Base-by-base conservation (phyloP, 345 rosid species). In the Acer yangbiense region DNA sequence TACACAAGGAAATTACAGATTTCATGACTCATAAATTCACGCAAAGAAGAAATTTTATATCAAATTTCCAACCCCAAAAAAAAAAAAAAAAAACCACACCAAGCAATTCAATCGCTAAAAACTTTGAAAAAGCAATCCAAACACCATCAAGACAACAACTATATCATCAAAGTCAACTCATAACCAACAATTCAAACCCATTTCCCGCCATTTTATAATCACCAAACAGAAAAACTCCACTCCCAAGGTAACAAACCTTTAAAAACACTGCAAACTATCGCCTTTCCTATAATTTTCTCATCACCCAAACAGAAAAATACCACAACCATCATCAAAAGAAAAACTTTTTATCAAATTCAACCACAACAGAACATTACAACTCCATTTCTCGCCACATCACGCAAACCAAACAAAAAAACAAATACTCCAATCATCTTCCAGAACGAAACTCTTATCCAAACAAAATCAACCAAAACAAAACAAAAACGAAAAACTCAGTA, bases 201-300 rank as follows among this genome's bases (percentile, higher is more conserved):
- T 65, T 64, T 64, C 50, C 64, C 68, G 25, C 44, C 68, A 73
- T 25, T 58, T 58, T 50, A 13, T 48, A 48, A 48, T 50, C 55
- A 50, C 55, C 55, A 2, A 50, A 12, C 10, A 44, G 12, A 9
- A 44, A 44, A 44, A 44, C 48, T 44, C 10, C 48, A 44, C 9
- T 44, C 48, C 48, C 48, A 44, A 13, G 55, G 17, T 50, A 50
- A 50, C 18, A 13, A 13, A 50, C 17, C 0, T 6, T 12, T 50
- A 3, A 12, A 50, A 50, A 12, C 17, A 2, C 17, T 6, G 6
- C 55, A 50, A 50, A 13, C 55, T 50, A 50, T 50, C 6, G 17
- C 55, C 18, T 50, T 50, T 50, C 5, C 6, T 1, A 50, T 14
- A 50, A 12, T 16, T 44, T 73, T 68, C 23, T 20, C 8, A 44